phyloP scores from a whole-genome alignment of 768 basidiomycete species.

The Gymnopilus dilepis region DNA sequence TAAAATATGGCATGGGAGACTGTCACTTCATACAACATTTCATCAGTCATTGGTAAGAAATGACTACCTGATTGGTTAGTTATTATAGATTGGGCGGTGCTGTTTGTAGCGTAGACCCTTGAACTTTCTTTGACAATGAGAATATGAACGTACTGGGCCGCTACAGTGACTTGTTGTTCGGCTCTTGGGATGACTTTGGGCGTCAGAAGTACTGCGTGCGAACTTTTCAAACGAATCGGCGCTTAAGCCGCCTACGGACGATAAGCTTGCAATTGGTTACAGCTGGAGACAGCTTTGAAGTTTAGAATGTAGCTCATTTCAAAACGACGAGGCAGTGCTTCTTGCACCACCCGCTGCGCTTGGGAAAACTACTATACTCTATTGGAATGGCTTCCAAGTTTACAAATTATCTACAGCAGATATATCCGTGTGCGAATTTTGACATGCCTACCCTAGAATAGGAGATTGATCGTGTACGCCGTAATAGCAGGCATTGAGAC shows the following conservation, averaged over 20 bases:
- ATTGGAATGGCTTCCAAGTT: too few relatives aligned
- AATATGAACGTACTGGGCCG: neutral
- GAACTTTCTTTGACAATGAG: neutral
- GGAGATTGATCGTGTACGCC: constrained; percentile 47
- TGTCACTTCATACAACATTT: neutral
- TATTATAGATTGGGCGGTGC: neutral
- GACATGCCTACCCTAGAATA: constrained; percentile 37
- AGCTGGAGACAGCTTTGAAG: too few relatives aligned
- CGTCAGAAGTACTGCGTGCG: neutral
- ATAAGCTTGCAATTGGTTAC: too few relatives aligned
- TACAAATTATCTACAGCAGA: too few relatives aligned
- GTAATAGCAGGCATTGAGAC: constrained; percentile 54
- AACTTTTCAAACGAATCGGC: neutral
- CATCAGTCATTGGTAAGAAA: neutral
- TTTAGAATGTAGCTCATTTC: too few relatives aligned
- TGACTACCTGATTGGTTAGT: neutral
- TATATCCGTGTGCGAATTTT: too few relatives aligned
- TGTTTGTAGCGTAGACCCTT: neutral
- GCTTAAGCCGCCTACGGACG: too few relatives aligned
- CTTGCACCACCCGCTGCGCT: too few relatives aligned
- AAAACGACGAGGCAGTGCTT: too few relatives aligned
- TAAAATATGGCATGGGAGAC: neutral
- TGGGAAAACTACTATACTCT: too few relatives aligned
- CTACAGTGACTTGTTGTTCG: too few relatives aligned
- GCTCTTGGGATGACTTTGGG: too few relatives aligned